Evolutionary conservation across 352 stramenopile genomes (phyloP).

Genomic region (Phytophthora citricola): DNA sequence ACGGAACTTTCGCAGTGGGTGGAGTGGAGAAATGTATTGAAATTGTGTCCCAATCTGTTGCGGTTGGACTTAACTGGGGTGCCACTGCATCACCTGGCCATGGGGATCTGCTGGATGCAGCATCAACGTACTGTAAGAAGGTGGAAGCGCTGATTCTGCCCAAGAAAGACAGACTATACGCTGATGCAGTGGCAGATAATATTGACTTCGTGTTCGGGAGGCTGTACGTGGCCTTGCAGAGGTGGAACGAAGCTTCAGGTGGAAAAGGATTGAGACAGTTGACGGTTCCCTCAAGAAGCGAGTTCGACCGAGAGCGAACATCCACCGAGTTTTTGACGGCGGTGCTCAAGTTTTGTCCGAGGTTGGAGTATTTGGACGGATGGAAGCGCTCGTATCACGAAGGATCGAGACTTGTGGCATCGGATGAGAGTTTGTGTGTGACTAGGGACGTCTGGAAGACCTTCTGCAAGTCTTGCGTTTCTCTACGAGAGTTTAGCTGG

Average conservation of each 20-base stretch:
- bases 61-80: conserved; percentile 51
- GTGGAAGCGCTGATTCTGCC: conserved; percentile 52
- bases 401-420: conserved; percentile 40
- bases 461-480: conserved; percentile 51
- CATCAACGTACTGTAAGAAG: conserved; percentile 36
- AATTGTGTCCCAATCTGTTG: conserved; percentile 41
- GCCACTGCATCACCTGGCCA: conserved; percentile 49
- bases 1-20: conserved; percentile 40
- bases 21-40: conserved; percentile 50
- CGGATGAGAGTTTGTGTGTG: conserved; percentile 46
- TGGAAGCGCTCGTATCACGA: conserved; percentile 69
- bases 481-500: conserved; percentile 71
- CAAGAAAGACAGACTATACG: conserved; percentile 32
- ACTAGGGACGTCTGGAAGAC: conserved; percentile 43
- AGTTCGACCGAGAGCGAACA: conserved; percentile 41
- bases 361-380: conserved; percentile 68
- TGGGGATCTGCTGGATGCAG: conserved; percentile 46
- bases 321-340: conserved; percentile 45
- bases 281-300: conserved; percentile 40
- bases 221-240: conserved; percentile 39
- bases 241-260: conserved; percentile 34
- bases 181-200: conserved; percentile 45
- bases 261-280: conserved; percentile 41
- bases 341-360: conserved; percentile 47
- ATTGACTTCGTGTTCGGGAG: conserved; percentile 50